A percentile compares a stretch with the other conserved stretches of the same genome.
phyloP scores from a whole-genome alignment of 495 filamentous ascomycete genomes.

The Cryomyces antarcticus region DNA sequence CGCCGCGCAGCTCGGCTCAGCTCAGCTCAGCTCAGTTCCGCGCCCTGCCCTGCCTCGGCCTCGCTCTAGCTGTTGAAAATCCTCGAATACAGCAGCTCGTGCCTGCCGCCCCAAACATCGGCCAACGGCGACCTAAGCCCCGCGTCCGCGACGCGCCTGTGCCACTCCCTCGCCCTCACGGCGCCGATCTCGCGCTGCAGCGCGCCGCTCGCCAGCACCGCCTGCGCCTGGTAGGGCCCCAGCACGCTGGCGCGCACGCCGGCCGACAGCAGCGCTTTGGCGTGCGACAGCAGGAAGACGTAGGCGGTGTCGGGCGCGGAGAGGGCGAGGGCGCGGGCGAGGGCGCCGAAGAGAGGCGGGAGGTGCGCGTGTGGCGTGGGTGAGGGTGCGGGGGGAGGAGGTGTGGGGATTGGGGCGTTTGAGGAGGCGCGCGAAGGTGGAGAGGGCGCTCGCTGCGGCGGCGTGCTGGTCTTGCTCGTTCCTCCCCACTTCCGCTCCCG shows the following conservation, averaged over 20 bases:
- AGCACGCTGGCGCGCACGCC: slow-evolving; percentile 75
- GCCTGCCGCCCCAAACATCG: slow-evolving; percentile 87
- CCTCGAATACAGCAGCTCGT: slow-evolving; percentile 86
- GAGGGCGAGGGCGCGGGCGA: slow-evolving; percentile 43
- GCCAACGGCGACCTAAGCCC: slow-evolving; percentile 73
- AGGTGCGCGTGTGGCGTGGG: slow-evolving; percentile 36
- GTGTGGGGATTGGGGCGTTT: background rate
- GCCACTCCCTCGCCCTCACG: slow-evolving; percentile 40
- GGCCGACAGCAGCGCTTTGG: slow-evolving; percentile 71
- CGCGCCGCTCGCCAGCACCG: slow-evolving; percentile 45
- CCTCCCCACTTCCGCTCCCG: background rate
- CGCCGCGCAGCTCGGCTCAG: too few relatives aligned
- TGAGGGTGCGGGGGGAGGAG: background rate
- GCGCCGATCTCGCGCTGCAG: slow-evolving; percentile 40
- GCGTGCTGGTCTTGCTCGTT: too few relatives aligned
- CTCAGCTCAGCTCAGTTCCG: too few relatives aligned
- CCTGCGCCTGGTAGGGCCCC: slow-evolving; percentile 85
- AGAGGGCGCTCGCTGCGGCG: slow-evolving; percentile 2
- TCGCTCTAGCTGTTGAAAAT: slow-evolving; percentile 73
- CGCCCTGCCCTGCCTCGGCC: background rate
- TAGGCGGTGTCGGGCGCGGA: slow-evolving; percentile 49
- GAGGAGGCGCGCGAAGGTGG: slow-evolving; percentile 5
- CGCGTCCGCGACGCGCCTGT: slow-evolving; percentile 43
- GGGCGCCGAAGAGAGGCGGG: slow-evolving; percentile 58
- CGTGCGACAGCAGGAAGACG: slow-evolving; percentile 71